Base-by-base conservation (phyloP, 2,329 filamentous ascomycete genomes). In the Epichloe coenophiala region DNA sequence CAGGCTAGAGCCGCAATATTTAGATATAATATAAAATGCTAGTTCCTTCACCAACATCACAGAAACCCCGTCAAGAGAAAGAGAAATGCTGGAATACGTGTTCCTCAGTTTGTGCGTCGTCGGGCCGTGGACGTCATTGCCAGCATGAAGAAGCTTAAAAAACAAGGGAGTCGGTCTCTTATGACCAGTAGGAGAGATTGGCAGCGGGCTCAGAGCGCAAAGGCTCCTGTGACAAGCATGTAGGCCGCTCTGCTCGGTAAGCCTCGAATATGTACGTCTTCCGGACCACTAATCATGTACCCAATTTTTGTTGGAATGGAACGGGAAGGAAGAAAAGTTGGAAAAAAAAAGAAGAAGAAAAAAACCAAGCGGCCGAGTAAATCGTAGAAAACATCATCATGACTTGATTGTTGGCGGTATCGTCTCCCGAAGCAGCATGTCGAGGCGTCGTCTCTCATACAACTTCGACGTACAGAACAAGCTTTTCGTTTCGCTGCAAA, bases 401-500 rank as follows among this genome's bases (percentile, higher is more conserved):
- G 35, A 45, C 21, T 41, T 41, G 38, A 35, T 31, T 9, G 39
- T 19, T 12, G 17, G 3, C 12, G 11, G 21, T 7, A n/a, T 15
- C 19, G 5, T 23, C n/a, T 37, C n/a, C 17, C 17, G 2, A 27
- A 23, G 8, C 23, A 23, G 36, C 2, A 31, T 31, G 8, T 8
- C 38, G 17, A 35, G 43, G 9, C 3, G 21, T 43, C 19, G n/a
- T 42, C 37, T 45, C 37, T 67, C 65, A 77, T 54, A 69, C 66
- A 50, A 71, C 68, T 56, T 83, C 78, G 35, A 86, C 83, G 57
- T 81, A 86, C 27, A 96, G 72, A 49, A 90, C 81, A 55, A 97
- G 73, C 71, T 96, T 96, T 57, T 89, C 84, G 67, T 95, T 95
- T 59, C 88, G 75, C 59, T 86, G 78, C 55, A 96, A 72, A 3